Conservation (phyloP, 2,329 filamentous ascomycete genomes). For the Xylaria sp. region DNA sequence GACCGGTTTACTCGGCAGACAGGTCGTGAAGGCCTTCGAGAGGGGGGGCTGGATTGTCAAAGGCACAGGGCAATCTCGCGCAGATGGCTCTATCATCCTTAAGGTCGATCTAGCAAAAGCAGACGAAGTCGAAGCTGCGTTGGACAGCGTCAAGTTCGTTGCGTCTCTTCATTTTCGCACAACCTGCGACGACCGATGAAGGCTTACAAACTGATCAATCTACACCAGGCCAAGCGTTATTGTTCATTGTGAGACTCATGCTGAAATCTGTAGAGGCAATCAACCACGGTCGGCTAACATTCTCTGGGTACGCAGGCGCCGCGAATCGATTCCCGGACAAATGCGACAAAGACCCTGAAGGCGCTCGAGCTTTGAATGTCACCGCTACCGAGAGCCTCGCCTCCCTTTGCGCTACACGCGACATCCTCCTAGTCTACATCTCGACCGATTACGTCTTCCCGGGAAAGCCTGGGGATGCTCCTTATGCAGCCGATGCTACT, state of each 20-base stretch:
- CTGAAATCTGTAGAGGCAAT: neutral
- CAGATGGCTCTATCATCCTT: slow-evolving; percentile 74
- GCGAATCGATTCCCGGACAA: slow-evolving; percentile 90
- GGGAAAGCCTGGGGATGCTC: slow-evolving; percentile 80
- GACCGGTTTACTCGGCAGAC: slow-evolving; percentile 82
- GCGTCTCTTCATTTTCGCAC: neutral
- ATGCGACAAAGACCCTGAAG: slow-evolving; percentile 81
- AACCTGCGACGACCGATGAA: neutral
- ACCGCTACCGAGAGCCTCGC: slow-evolving; percentile 75
- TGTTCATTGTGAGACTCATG: slow-evolving; percentile 75
- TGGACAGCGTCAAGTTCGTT: slow-evolving; percentile 67
- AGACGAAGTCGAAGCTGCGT: slow-evolving; percentile 58
- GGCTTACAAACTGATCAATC: slow-evolving; percentile 34
- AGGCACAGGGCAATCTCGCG: slow-evolving; percentile 78
- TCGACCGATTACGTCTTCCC: slow-evolving; percentile 86
- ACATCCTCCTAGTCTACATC: slow-evolving; percentile 77
- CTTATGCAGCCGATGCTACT: slow-evolving; percentile 73
- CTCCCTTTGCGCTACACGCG: slow-evolving; percentile 68
- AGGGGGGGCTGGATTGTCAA: slow-evolving; percentile 73
- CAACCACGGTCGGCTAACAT: slow-evolving; percentile 10
- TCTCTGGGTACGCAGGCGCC: slow-evolving; percentile 65
- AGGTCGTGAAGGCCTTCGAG: slow-evolving; percentile 78
- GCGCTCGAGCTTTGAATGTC: slow-evolving; percentile 78
- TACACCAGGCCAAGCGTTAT: slow-evolving; percentile 74
- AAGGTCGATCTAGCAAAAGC: slow-evolving; percentile 64